These are phyloP conservation scores for Acer saccharum DNA, from an alignment of 345 rosid genomes.

Conservation along the genomic window DNA sequence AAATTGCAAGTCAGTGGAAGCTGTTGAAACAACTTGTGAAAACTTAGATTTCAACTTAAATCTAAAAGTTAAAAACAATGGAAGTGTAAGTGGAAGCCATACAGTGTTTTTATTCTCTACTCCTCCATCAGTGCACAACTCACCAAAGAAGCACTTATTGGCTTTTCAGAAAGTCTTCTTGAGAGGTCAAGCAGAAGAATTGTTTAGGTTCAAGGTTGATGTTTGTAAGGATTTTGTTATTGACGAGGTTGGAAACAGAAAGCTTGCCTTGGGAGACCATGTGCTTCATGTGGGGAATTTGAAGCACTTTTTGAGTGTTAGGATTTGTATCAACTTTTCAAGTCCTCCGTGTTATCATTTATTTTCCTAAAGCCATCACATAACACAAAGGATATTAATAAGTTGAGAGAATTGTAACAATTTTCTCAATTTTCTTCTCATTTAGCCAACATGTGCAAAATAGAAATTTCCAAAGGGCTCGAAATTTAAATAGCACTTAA, in stretches of 20 bases:
- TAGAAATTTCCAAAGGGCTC: no score
- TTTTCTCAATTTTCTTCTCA: conserved; percentile 9
- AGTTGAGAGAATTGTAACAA: conserved; percentile 13
- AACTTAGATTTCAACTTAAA: conserved; percentile 51
- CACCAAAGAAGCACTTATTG: conserved; percentile 72
- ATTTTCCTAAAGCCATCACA: conserved; percentile 2
- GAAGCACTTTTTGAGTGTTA: conserved; percentile 55
- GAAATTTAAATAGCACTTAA: no score
- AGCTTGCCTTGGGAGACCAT: conserved; percentile 65
- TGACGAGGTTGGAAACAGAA: conserved; percentile 64
- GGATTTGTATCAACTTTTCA: conserved; percentile 43
- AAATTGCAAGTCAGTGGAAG: conserved; percentile 58
- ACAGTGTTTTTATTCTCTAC: conserved; percentile 70
- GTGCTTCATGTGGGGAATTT: conserved; percentile 73
- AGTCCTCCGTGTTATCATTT: conserved; percentile 5
- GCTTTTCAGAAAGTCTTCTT: conserved; percentile 69
- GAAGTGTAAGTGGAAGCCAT: conserved; percentile 56
- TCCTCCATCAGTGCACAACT: conserved; percentile 68
- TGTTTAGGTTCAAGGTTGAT: conserved; percentile 59
- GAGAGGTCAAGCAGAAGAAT: conserved; percentile 27
- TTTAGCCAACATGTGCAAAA: not conserved
- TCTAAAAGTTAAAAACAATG: conserved; percentile 54
- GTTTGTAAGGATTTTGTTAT: conserved; percentile 79
- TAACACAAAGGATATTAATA: conserved; percentile 13
- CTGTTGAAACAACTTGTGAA: conserved; percentile 44